Evolutionary conservation across 1,284 basidiomycete species (phyloP).

Genomic region (Hymenochaete sp.): DNA sequence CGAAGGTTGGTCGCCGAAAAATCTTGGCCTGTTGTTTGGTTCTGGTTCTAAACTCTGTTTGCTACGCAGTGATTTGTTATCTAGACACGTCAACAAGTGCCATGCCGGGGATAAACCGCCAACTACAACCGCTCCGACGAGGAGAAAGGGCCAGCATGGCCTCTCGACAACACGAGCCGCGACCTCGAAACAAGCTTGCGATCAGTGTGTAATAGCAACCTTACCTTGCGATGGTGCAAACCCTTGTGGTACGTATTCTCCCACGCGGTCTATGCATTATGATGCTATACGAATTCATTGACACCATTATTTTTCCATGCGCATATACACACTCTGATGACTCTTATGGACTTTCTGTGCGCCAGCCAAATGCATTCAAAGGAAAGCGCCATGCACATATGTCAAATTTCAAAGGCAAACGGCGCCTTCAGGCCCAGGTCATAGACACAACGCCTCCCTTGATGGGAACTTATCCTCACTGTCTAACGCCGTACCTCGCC

Average conservation of each 20-base stretch:
- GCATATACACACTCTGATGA: background rate
- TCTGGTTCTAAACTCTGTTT: slow-evolving; percentile 2
- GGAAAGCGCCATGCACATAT: slow-evolving; percentile 72
- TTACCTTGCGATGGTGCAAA: slow-evolving; percentile 75
- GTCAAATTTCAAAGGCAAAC: slow-evolving; percentile 81
- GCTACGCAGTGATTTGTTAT: slow-evolving; percentile 64
- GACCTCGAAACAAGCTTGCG: slow-evolving; percentile 74
- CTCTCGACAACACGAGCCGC: slow-evolving; percentile 59
- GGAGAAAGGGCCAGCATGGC: slow-evolving; percentile 43
- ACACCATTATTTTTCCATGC: background rate
- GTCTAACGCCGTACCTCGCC: slow-evolving; percentile 11
- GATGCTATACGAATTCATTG: background rate
- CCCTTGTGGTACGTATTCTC: slow-evolving; percentile 51
- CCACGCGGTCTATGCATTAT: slow-evolving; percentile 15
- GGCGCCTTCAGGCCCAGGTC: slow-evolving; percentile 65
- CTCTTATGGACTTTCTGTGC: background rate
- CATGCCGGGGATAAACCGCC: slow-evolving; percentile 67
- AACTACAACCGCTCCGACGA: slow-evolving; percentile 32
- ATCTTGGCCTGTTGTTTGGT: slow-evolving; percentile 1
- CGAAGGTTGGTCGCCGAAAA: slow-evolving; percentile 48
- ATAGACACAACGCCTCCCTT: slow-evolving; percentile 21
- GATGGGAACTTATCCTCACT: slow-evolving; percentile 7
- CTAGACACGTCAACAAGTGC: slow-evolving; percentile 84
- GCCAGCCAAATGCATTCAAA: slow-evolving; percentile 68
- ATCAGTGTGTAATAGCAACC: slow-evolving; percentile 77